Base-by-base conservation (phyloP, 805 yeast species). In the Nakazawaea molendinolei region DNA sequence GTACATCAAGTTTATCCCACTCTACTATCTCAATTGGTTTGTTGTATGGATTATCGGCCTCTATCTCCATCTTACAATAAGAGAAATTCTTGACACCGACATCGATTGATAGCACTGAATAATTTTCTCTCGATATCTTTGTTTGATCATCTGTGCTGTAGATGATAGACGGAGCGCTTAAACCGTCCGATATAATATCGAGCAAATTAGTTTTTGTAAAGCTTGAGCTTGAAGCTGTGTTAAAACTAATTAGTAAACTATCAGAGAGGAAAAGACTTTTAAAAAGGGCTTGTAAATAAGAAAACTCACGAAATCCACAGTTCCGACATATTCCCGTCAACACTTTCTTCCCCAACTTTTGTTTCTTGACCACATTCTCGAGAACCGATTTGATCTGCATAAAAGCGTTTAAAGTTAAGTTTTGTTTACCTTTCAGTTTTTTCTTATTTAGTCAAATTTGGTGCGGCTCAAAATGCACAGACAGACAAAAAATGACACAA, bases 31-130 rank as follows among this genome's bases (percentile, higher is more conserved):
- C 25, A 1, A 60, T 55, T 3, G 39, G 31, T 17, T 8, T 7
- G 8, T 32, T 18, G 2, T 21, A 22, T 4, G 28, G 24, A 1
- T 17, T 5, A 8, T 20, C 16, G 9, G 35, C 31, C 1, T 35
- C 23, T 3, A 47, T 26, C 20, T 17, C 39, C 21, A 58, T 27
- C 29, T 47, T 43, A 28, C 58, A 41, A 29, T 58, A 44, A 3
- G 63, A 52, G 40, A 60, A 58, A 37, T 60, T 58, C 37, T 49
- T 49, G 24, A 60, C 37, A 2, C 65, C 65, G 39, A 58, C 44
- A 37, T 60, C 65, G 15, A 60, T 44, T 0, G 62, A 39, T 15
- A 58, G 31, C 7, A 54, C 35, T 6, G 42, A 42, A n/a, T 45
- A 34, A 20, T 20, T 14, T 25, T 16, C 8, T 14, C n/a, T 13